phyloP scores from a whole-genome alignment of 1,284 basidiomycete species.

The Porodaedalea pini region DNA sequence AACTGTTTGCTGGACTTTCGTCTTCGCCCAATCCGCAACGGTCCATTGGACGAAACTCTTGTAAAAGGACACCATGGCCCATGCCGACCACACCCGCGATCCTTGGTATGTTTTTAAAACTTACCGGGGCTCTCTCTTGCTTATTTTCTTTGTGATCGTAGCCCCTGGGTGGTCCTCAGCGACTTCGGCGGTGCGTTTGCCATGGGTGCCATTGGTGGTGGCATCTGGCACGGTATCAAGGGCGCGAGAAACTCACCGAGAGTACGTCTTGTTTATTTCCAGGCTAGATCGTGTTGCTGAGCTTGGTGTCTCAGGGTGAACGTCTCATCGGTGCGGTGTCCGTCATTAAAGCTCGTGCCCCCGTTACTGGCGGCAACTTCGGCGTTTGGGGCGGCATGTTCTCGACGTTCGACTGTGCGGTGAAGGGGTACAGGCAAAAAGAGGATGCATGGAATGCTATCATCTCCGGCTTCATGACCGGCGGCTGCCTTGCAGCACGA shows the following conservation, averaged over 20 bases:
- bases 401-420: constrained; percentile 95
- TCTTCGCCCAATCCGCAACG: constrained; percentile 21
- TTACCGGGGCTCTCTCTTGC: neutral
- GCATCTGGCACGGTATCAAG: constrained; percentile 99
- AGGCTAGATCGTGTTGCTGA: neutral
- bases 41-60: constrained; percentile 17
- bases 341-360: constrained; percentile 97
- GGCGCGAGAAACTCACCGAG: constrained; percentile 95
- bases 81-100: constrained; percentile 90
- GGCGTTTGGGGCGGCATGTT: constrained; percentile 98
- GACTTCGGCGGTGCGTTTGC: constrained; percentile 97
- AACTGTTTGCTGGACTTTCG: neutral
- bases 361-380: constrained; percentile 97
- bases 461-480: constrained; percentile 96
- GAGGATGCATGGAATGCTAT: constrained; percentile 99
- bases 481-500: constrained; percentile 91
- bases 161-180: constrained; percentile 98
- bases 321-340: constrained; percentile 91
- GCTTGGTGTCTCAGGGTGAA: constrained; percentile 66
- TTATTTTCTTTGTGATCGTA: constrained; percentile 31
- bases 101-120: constrained; percentile 64
- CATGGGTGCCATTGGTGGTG: constrained; percentile 94
- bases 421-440: constrained; percentile 96
- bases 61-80: constrained; percentile 53
- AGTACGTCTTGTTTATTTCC: constrained; percentile 46